Percentiles rank a stretch among this genome's conserved stretches.
Evolutionary conservation across 495 filamentous ascomycete species (phyloP).

Genomic region (Penicillium longicatenatum): DNA sequence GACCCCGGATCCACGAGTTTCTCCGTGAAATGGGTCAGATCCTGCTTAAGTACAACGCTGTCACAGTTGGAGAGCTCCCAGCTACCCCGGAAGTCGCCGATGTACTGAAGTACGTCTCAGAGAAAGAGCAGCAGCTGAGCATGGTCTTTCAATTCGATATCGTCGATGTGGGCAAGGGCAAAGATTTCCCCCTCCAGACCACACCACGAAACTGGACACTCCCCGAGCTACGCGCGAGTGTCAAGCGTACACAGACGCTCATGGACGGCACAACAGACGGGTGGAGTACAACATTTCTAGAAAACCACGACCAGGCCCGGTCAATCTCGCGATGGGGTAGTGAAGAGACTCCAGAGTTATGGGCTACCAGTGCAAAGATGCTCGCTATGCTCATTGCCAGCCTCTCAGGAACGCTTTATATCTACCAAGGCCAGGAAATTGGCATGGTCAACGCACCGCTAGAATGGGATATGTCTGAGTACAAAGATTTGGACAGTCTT

Average conservation of each 20-base stretch:
- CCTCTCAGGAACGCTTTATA: slow-evolving; percentile 52
- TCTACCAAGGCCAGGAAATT: slow-evolving; percentile 61
- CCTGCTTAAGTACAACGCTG: slow-evolving; percentile 46
- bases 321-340: slow-evolving; percentile 47
- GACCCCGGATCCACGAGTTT: slow-evolving; percentile 59
- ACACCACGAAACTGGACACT: slow-evolving; percentile 42
- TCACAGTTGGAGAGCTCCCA: slow-evolving; percentile 57
- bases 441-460: slow-evolving; percentile 56
- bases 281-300: slow-evolving; percentile 52
- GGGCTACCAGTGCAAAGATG: slow-evolving; percentile 52
- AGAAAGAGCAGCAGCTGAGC: slow-evolving; percentile 44
- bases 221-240: slow-evolving; percentile 39
- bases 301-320: slow-evolving; percentile 47
- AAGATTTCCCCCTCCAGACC: slow-evolving; percentile 38
- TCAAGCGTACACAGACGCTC: slow-evolving; percentile 44
- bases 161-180: slow-evolving; percentile 49
- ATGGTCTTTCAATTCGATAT: slow-evolving; percentile 61
- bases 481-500: slow-evolving; percentile 53
- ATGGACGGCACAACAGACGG: slow-evolving; percentile 48
- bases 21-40: slow-evolving; percentile 47
- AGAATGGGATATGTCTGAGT: slow-evolving; percentile 46
- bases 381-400: slow-evolving; percentile 54
- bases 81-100: slow-evolving; percentile 42
- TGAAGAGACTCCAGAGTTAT: slow-evolving; percentile 46
- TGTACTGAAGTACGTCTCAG: slow-evolving; percentile 49